Base-by-base conservation (phyloP, 2,329 filamentous ascomycete genomes). In the Aureobasidium sp. region DNA sequence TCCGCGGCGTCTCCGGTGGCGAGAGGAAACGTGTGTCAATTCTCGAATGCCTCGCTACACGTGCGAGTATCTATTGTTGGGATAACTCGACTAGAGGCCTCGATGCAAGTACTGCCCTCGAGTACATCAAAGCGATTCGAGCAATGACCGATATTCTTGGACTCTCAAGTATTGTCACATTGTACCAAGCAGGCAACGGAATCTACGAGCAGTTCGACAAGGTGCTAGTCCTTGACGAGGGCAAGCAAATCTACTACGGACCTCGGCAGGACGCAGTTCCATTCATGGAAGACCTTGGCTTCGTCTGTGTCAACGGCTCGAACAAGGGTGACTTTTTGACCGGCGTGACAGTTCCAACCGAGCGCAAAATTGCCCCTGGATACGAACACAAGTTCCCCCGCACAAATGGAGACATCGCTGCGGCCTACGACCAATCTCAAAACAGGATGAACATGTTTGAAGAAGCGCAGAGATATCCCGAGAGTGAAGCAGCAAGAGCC, bases 151-250 rank as follows among this genome's bases (percentile, higher is more conserved):
- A 94, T 72, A 84, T 94, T 60, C 91, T 91, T 80, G 85, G 88
- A 72, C 90, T 87, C 0, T 89, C 88, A 1, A 94, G 90, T 0
- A 92, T 94, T 64, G 90, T 95, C 1, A 91, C 90, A 0, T 79
- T 96, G 0, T 95, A 95, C 73, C 90, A 95, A 71, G 90, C 89
- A 0, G 91, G 87, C 0, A 89, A 94, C 74, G 91, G 85, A 56
- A 71, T 64, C 17, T 65, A 62, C 36, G 64, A 80, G 25, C 84
- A 87, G 34, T 92, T 93, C 64, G 90, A 95, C 78, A 94, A 93
- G 73, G 89, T 93, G 15, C 78, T 95, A 69, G 88, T 92, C 37
- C 89, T 94, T 62, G 88, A 92, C 65, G 82, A 84, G 42, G 90
- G 90, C 1, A 84, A 82, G 36, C 86, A 91, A 71, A 87, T 90